Percentiles rank a stretch among this genome's conserved stretches.
Evolutionary conservation across 306 rosid species (phyloP).

Genomic region (Rosa lucieae): DNA sequence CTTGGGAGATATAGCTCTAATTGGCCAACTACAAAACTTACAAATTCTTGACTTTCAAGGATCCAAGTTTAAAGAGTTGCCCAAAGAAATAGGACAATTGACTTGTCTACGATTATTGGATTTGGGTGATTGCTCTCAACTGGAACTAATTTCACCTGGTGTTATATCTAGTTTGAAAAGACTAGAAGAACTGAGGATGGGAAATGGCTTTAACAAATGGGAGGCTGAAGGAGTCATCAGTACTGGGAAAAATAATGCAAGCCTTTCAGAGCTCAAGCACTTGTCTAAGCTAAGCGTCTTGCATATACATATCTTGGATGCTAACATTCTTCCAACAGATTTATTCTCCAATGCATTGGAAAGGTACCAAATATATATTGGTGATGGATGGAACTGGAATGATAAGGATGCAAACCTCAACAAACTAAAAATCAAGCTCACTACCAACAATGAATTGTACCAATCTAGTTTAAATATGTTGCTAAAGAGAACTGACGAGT

Average conservation of each 20-base stretch:
- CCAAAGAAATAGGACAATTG: background rate
- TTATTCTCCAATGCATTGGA: constrained; percentile 23
- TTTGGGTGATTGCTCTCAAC: constrained; percentile 2
- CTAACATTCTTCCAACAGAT: constrained; percentile 17
- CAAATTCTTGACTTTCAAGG: constrained; percentile 38
- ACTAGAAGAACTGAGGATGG: constrained; percentile 44
- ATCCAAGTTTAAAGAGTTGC: constrained; percentile 32
- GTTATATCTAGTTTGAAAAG: constrained; percentile 24
- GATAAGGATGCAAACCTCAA: constrained; percentile 26
- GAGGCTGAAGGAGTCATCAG: constrained; percentile 6
- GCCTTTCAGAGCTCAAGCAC: constrained; percentile 32
- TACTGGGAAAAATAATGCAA: background rate
- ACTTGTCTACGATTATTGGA: background rate
- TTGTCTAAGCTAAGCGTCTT: constrained; percentile 20
- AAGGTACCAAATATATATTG: constrained; percentile 39
- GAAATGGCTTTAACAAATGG: constrained; percentile 26
- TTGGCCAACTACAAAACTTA: constrained; percentile 36
- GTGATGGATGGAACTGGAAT: constrained; percentile 20
- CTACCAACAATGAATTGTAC: constrained; percentile 22
- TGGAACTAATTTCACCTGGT: constrained; percentile 23
- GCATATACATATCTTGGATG: constrained; percentile 27
- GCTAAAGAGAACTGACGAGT: constrained; percentile 33
- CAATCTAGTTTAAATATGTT: constrained; percentile 26
- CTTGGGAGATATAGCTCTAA: constrained; percentile 21
- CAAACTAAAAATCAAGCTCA: constrained; percentile 2